Evolutionary conservation across 2,329 filamentous ascomycete genomes (phyloP).

Genomic region (Tolypocladium endophyticum): DNA sequence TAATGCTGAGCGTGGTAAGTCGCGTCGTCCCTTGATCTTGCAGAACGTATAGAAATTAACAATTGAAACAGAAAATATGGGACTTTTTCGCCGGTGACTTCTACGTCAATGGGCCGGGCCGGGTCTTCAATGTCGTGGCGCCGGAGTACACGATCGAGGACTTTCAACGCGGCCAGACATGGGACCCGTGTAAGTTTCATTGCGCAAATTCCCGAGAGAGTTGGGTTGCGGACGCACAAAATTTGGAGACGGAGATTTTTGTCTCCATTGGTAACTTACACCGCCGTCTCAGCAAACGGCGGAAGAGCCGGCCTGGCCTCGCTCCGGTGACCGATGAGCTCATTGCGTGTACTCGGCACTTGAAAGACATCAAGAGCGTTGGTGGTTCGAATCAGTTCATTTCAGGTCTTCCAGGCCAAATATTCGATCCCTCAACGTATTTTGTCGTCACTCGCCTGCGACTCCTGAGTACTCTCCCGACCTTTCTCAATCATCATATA

Average conservation of each 20-base stretch:
- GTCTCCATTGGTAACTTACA: constrained; percentile 5
- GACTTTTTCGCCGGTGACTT: constrained; percentile 12
- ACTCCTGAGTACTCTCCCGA: constrained; percentile 12
- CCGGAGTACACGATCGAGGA: constrained; percentile 15
- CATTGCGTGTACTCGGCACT: background rate
- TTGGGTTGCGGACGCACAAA: constrained; percentile 7
- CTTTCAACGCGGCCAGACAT: constrained; percentile 1
- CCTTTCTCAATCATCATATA: too few species aligned
- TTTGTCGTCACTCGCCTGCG: constrained; percentile 5
- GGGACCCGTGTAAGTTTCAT: constrained; percentile 4
- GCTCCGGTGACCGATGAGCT: constrained; percentile 2
- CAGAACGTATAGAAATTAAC: background rate
- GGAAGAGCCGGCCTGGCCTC: background rate
- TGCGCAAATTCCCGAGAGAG: background rate
- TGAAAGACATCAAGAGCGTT: constrained; percentile 4
- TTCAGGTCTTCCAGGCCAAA: background rate
- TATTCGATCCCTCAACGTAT: constrained; percentile 7
- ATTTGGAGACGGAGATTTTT: constrained; percentile 6
- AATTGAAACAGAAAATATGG: constrained; percentile 13
- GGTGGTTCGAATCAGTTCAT: constrained; percentile 9
- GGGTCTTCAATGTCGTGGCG: constrained; percentile 13
- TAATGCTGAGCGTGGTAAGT: constrained; percentile 14
- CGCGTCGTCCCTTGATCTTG: background rate
- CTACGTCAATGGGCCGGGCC: constrained; percentile 7
- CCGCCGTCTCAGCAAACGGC: background rate